Evolutionary conservation across 2,329 filamentous ascomycete genomes (phyloP).

Genomic region (Aspergillus chevalieri): DNA sequence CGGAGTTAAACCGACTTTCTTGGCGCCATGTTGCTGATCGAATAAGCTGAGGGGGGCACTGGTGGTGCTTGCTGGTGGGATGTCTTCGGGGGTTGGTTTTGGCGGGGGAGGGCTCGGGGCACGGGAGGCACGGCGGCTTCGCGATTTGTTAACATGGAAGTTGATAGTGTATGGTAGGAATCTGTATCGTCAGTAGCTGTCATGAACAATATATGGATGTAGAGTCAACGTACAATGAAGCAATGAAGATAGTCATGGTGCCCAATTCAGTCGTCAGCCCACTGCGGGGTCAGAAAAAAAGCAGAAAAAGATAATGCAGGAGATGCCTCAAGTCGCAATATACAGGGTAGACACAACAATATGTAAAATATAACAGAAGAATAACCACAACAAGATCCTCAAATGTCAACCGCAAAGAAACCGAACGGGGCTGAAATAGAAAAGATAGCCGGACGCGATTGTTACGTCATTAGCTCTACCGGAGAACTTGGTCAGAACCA

Average conservation of each 20-base stretch:
- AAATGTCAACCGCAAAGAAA: neutral
- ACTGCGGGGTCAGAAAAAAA: slow-evolving; percentile 4
- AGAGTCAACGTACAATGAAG: slow-evolving; percentile 46
- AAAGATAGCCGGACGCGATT: slow-evolving; percentile 8
- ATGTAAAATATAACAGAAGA: too few species aligned
- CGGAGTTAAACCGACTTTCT: slow-evolving; percentile 28
- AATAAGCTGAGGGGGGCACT: slow-evolving; percentile 30
- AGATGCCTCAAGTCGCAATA: too few species aligned
- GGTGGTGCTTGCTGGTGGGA: slow-evolving; percentile 13
- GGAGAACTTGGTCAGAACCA: neutral
- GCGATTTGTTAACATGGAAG: slow-evolving; percentile 58
- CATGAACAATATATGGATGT: neutral
- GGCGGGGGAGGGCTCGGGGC: slow-evolving; percentile 24
- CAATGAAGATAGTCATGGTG: slow-evolving; percentile 56
- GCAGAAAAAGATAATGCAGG: neutral
- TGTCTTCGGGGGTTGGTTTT: slow-evolving; percentile 21
- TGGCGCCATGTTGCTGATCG: slow-evolving; percentile 19
- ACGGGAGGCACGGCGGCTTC: slow-evolving; percentile 37
- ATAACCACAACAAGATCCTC: too few species aligned
- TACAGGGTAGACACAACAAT: too few species aligned
- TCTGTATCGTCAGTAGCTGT: slow-evolving; percentile 40
- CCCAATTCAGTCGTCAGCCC: neutral
- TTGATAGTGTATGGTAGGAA: slow-evolving; percentile 90
- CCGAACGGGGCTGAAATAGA: slow-evolving; percentile 6
- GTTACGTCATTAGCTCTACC: neutral